phyloP scores from a whole-genome alignment of 1,139 yeast species.

The Taphrina betulina region DNA sequence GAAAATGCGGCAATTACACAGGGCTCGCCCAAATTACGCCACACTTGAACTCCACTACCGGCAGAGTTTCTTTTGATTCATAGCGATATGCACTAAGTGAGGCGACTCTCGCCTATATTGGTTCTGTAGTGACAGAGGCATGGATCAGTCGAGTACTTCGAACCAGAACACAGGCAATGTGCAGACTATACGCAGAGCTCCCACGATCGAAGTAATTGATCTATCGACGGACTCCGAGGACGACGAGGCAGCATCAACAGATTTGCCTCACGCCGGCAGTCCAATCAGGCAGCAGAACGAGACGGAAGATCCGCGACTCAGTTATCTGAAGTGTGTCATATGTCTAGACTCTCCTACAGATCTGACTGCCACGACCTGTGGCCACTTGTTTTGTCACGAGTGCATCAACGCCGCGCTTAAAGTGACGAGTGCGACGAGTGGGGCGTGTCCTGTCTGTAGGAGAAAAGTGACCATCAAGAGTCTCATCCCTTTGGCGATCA shows the following conservation, averaged over 20 bases:
- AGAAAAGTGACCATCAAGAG: conserved; percentile 14
- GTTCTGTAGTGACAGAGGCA: too few relatives aligned
- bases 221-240: conserved; percentile 17
- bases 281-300: conserved; percentile 19
- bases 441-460: conserved; percentile 28
- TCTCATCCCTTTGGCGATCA: conserved; percentile 17
- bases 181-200: too few relatives aligned
- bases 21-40: too few relatives aligned
- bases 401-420: conserved; percentile 9
- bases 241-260: neutral
- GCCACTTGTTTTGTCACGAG: conserved; percentile 27
- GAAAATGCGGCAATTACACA: too few relatives aligned
- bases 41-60: too few relatives aligned
- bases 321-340: conserved; percentile 25
- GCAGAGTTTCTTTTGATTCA: too few relatives aligned
- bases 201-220: conserved; percentile 23
- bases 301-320: conserved; percentile 22
- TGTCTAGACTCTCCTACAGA: conserved; percentile 31
- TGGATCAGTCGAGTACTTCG: too few relatives aligned
- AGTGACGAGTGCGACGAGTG: conserved; percentile 12
- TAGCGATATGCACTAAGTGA: too few relatives aligned
- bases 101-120: too few relatives aligned
- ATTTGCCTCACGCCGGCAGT: neutral
- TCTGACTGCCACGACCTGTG: conserved; percentile 29
- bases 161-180: too few relatives aligned